Conservation (phyloP, 192 early-diverging fungal species). For the Neocallimastix lanati region DNA sequence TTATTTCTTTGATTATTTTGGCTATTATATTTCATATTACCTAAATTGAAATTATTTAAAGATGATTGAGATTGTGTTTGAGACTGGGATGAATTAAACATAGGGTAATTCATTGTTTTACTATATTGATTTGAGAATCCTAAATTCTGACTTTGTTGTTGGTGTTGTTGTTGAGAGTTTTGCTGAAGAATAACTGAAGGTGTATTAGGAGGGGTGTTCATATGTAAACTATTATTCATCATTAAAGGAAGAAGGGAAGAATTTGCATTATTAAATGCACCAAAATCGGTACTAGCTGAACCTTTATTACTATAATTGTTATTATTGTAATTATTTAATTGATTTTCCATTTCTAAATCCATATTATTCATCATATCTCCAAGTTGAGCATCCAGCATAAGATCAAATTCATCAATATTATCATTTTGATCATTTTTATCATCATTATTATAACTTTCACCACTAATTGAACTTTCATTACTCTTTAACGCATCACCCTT, state of each 20-base stretch:
- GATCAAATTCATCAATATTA: neutral
- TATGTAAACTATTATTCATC: neutral
- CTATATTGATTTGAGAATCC: neutral
- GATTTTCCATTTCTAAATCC: neutral
- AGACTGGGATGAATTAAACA: neutral
- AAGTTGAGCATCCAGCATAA: neutral
- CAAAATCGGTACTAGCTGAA: neutral
- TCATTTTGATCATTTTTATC: neutral
- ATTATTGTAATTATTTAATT: neutral
- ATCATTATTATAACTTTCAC: neutral
- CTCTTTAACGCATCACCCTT: neutral
- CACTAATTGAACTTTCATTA: neutral
- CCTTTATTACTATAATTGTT: neutral
- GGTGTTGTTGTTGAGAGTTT: neutral
- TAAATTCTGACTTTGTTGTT: neutral
- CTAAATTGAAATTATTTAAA: neutral
- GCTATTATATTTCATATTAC: neutral
- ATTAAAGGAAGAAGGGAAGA: neutral
- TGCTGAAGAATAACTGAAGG: neutral
- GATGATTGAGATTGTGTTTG: neutral
- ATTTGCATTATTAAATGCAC: neutral
- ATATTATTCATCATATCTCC: neutral
- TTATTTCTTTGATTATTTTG: neutral
- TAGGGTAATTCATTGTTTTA: neutral
- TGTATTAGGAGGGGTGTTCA: neutral